Evolutionary conservation across 1,139 yeast genomes (phyloP).

Genomic region (Nakaseomyces delphensis): DNA sequence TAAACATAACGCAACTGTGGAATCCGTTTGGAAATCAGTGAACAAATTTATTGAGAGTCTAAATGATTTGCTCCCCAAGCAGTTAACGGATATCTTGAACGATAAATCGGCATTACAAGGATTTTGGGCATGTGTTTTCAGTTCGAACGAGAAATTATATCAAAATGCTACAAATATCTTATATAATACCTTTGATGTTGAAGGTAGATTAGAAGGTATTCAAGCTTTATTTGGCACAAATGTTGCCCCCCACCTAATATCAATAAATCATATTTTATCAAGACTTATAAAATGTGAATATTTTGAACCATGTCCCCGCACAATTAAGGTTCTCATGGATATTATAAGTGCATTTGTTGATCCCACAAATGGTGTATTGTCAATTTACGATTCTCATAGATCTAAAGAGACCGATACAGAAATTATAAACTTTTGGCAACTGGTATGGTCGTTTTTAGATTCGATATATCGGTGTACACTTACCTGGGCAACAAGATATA

Average conservation of each 20-base stretch:
- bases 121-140: conserved; percentile 61
- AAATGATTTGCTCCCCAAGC: conserved; percentile 39
- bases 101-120: conserved; percentile 40
- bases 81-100: conserved; percentile 37
- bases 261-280: conserved; percentile 41
- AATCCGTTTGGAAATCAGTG: conserved; percentile 24
- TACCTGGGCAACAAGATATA: conserved; percentile 61
- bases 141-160: conserved; percentile 43
- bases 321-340: conserved; percentile 69
- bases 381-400: conserved; percentile 25
- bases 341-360: conserved; percentile 55
- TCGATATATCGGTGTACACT: conserved; percentile 62
- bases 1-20: conserved; percentile 26
- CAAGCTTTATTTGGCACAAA: conserved; percentile 43
- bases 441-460: conserved; percentile 62
- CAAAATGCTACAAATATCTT: conserved; percentile 66
- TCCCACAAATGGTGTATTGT: conserved; percentile 52
- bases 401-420: conserved; percentile 21
- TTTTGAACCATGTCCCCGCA: conserved; percentile 69
- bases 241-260: conserved; percentile 38
- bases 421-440: conserved; percentile 47
- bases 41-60: conserved; percentile 32
- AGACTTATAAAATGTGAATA: conserved; percentile 42
- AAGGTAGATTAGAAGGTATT: conserved; percentile 64
- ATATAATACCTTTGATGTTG: conserved; percentile 71